phyloP scores from a whole-genome alignment of 176 grass and related monocot genomes.

The Triticum turgidum region DNA sequence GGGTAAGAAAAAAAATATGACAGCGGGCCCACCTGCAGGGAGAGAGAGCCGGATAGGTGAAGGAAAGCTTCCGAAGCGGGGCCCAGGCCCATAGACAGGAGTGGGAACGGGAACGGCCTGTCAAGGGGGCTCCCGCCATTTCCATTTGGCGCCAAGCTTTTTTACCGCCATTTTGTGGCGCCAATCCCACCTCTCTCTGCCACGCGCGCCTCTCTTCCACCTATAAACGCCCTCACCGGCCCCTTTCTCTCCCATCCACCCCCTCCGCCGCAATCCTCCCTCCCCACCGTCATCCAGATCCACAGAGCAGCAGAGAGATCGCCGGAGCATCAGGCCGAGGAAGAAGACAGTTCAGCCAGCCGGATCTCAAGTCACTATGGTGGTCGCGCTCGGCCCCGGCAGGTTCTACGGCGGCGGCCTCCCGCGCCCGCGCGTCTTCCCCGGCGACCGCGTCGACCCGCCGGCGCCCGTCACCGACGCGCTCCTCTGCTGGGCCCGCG shows the following conservation, averaged over 20 bases:
- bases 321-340: not conserved
- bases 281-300: not conserved
- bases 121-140: constrained; percentile 11
- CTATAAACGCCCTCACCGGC: constrained; percentile 11
- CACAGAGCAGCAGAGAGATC: not conserved
- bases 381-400: constrained; percentile 57
- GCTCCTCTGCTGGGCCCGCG: constrained; percentile 64
- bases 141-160: not conserved
- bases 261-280: not conserved
- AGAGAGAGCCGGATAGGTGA: too few relatives aligned
- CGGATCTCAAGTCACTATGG: constrained; percentile 45
- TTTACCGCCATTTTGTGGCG: constrained; percentile 54
- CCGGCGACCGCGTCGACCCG: constrained; percentile 68
- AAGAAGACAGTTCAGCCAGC: not conserved
- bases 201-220: not conserved
- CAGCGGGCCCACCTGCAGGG: too few relatives aligned
- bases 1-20: too few relatives aligned
- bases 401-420: constrained; percentile 86
- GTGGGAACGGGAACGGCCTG: too few relatives aligned
- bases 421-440: constrained; percentile 64
- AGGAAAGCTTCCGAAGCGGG: not conserved
- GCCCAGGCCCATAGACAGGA: not conserved
- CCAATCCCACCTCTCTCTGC: not conserved
- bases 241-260: not conserved
- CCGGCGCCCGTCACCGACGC: constrained; percentile 63